Evolutionary conservation across 2,329 filamentous ascomycete species (phyloP).

Genomic region (Fusarium fujikuroi): DNA sequence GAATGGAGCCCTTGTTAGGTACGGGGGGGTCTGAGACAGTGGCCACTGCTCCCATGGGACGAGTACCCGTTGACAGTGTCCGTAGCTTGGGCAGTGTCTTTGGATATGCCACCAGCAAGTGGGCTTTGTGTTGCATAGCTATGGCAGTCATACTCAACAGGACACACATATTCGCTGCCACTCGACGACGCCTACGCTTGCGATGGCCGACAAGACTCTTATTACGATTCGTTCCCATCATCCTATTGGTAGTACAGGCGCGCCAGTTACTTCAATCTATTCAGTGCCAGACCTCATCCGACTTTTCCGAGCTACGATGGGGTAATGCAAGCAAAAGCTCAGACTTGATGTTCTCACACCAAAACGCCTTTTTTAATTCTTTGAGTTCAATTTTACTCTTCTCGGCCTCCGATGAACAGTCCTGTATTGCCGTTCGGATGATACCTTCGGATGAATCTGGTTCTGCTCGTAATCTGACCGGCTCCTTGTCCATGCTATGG

Average conservation of each 20-base stretch:
- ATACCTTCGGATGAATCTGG: conserved; percentile 62
- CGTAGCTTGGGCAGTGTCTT: conserved; percentile 87
- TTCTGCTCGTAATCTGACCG: conserved; percentile 67
- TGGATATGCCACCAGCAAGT: conserved; percentile 89
- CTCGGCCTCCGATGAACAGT: conserved; percentile 77
- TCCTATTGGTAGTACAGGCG: conserved; percentile 76
- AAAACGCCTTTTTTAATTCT: conserved; percentile 76
- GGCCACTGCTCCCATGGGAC: conserved; percentile 48
- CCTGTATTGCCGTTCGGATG: conserved; percentile 82
- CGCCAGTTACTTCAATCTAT: conserved; percentile 81
- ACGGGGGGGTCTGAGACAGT: conserved; percentile 25
- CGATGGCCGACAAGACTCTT: conserved; percentile 77
- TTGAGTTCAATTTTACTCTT: conserved; percentile 78
- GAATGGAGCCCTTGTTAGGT: conserved; percentile 45
- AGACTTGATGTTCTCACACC: conserved; percentile 75
- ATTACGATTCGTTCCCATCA: conserved; percentile 76
- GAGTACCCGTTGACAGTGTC: conserved; percentile 66
- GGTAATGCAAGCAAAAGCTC: conserved; percentile 72
- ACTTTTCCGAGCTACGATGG: conserved; percentile 77
- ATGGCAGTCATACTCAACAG: conserved; percentile 90
- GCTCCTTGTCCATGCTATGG: conserved; percentile 82
- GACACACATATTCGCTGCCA: conserved; percentile 92
- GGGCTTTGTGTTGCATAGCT: conserved; percentile 88
- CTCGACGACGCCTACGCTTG: conserved; percentile 80
- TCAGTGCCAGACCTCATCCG: conserved; percentile 86